These are phyloP conservation scores for Cladosporium sp. DNA, from an alignment of 2,329 filamentous ascomycete species.

Conservation along the genomic window DNA sequence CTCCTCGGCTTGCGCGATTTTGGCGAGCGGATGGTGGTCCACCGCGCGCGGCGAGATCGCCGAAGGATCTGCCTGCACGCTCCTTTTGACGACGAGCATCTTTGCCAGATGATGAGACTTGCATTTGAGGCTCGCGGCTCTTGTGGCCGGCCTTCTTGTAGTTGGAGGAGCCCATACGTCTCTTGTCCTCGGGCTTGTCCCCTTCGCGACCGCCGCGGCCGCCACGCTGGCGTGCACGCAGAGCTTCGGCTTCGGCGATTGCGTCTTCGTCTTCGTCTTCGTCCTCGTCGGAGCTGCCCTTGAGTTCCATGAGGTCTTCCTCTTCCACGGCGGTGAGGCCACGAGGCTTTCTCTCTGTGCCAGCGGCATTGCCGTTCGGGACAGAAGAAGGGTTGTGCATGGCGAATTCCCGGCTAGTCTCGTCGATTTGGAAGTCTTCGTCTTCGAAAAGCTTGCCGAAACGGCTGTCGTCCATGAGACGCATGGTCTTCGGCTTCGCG, in stretches of 20 bases:
- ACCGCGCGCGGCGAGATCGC: constrained; percentile 44
- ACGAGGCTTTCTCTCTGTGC: constrained; percentile 35
- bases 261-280: constrained; percentile 38
- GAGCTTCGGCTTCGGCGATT: constrained; percentile 24
- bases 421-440: constrained; percentile 87
- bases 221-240: constrained; percentile 34
- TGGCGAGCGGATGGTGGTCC: constrained; percentile 20
- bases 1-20: constrained; percentile 24
- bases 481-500: constrained; percentile 21
- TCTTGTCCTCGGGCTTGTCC: constrained; percentile 34
- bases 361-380: constrained; percentile 21
- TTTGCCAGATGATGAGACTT: constrained; percentile 49
- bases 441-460: constrained; percentile 89
- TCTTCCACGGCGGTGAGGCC: constrained; percentile 59
- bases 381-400: constrained; percentile 83
- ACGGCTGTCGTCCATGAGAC: constrained; percentile 75
- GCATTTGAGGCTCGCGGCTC: constrained; percentile 47
- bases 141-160: constrained; percentile 54
- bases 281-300: constrained; percentile 32
- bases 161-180: constrained; percentile 63
- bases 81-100: constrained; percentile 33
- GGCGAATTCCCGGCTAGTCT: constrained; percentile 80
- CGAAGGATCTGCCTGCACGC: constrained; percentile 53
- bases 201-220: constrained; percentile 32
- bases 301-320: constrained; percentile 48